phyloP scores from a whole-genome alignment of 345 rosid genomes.

The Citrus unshiu region DNA sequence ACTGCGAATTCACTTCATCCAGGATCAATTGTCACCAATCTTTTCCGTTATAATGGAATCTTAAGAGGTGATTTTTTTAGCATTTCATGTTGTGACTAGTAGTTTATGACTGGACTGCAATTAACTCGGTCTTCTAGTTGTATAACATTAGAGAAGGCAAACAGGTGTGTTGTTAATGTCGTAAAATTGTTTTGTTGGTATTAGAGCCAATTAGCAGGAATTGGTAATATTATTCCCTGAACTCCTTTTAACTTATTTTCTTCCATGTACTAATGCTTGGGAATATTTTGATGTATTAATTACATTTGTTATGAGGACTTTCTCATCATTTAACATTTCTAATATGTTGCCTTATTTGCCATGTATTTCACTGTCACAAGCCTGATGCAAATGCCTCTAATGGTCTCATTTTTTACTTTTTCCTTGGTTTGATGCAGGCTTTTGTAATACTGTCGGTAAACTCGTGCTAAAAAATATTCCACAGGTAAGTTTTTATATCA shows the following conservation, averaged over 20 bases:
- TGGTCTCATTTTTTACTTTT: not conserved
- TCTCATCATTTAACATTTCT: not conserved
- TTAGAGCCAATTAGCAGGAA: not conserved
- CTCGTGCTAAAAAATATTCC: slow-evolving; percentile 38
- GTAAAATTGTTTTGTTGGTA: not conserved
- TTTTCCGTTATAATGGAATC: slow-evolving; percentile 46
- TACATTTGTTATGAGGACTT: not conserved
- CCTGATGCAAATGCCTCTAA: not conserved
- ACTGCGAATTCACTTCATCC: slow-evolving; percentile 82
- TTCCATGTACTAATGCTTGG: not conserved
- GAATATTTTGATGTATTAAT: not conserved
- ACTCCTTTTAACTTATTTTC: not conserved
- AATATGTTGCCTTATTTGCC: not conserved
- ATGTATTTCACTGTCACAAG: not conserved
- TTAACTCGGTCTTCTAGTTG: not conserved
- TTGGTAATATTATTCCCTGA: not conserved
- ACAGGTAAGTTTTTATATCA: slow-evolving; percentile 34
- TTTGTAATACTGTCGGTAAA: slow-evolving; percentile 29
- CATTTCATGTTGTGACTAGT: not conserved
- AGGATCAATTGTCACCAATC: slow-evolving; percentile 61
- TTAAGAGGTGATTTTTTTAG: slow-evolving; percentile 30
- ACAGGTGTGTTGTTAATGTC: not conserved
- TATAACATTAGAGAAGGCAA: not conserved
- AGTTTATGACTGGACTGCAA: not conserved
- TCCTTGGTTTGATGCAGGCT: slow-evolving; percentile 30